Percentiles rank a stretch among this genome's conserved stretches.
Evolutionary conservation across 2,329 filamentous ascomycete genomes (phyloP).

Genomic region (Sporothrix inflata): DNA sequence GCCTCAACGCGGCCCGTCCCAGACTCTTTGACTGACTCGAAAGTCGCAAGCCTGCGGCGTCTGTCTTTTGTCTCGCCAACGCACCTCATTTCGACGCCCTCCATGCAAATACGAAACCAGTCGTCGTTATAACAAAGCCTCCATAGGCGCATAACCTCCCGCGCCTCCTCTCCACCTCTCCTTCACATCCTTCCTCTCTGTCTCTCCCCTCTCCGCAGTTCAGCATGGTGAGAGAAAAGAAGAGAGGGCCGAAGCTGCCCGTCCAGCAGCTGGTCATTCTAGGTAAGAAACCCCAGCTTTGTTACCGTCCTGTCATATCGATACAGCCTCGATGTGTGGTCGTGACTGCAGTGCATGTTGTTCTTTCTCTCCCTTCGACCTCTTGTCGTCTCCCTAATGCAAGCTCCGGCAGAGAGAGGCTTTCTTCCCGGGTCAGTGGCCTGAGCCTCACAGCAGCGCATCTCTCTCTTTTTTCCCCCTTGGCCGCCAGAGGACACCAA

Average conservation of each 20-base stretch:
- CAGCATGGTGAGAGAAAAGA: constrained; percentile 36
- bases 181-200: neutral
- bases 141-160: neutral
- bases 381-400: neutral
- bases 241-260: constrained; percentile 65
- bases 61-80: neutral
- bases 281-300: constrained; percentile 54
- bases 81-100: neutral
- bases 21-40: neutral
- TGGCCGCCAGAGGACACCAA: neutral
- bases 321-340: neutral
- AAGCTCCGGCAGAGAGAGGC: neutral
- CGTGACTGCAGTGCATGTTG: neutral
- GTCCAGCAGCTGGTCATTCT: constrained; percentile 77
- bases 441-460: neutral
- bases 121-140: constrained; percentile 1
- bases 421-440: neutral
- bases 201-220: neutral
- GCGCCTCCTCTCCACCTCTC: neutral
- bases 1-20: neutral
- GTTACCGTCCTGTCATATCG: neutral
- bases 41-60: neutral
- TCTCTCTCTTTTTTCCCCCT: neutral
- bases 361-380: too few species aligned
- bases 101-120: neutral